Evolutionary conservation across 345 rosid species (phyloP).

Genomic region (Brassica napus): Da-Ae NC_063450.1:17081001-17081500

Average conservation of each 20-base stretch:
- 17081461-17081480: slow-evolving; percentile 74
- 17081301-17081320: slow-evolving; percentile 76
- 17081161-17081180: slow-evolving; percentile 54
- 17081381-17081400: slow-evolving; percentile 67
- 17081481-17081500: slow-evolving; percentile 66
- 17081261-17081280: slow-evolving; percentile 56
- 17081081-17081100: slow-evolving; percentile 9
- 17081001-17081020: slow-evolving; percentile 67
- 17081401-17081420: slow-evolving; percentile 65
- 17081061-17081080: slow-evolving; percentile 32
- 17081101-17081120: slow-evolving; percentile 22
- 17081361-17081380: slow-evolving; percentile 45
- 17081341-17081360: slow-evolving; percentile 58
- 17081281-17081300: slow-evolving; percentile 68
- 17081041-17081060: slow-evolving; percentile 63
- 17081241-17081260: slow-evolving; percentile 51
- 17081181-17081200: slow-evolving; percentile 78
- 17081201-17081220: slow-evolving; percentile 80
- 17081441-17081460: slow-evolving; percentile 85
- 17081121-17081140: slow-evolving; percentile 54
- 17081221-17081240: slow-evolving; percentile 69
- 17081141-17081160: slow-evolving; percentile 67
- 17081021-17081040: slow-evolving; percentile 61
- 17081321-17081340: slow-evolving; percentile 77
- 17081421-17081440: slow-evolving; percentile 85